Percentiles rank a stretch among this genome's conserved stretches.
These are phyloP conservation scores for Annulohypoxylon bovei DNA, from an alignment of 495 filamentous ascomycete species.

Conservation along the genomic window DNA sequence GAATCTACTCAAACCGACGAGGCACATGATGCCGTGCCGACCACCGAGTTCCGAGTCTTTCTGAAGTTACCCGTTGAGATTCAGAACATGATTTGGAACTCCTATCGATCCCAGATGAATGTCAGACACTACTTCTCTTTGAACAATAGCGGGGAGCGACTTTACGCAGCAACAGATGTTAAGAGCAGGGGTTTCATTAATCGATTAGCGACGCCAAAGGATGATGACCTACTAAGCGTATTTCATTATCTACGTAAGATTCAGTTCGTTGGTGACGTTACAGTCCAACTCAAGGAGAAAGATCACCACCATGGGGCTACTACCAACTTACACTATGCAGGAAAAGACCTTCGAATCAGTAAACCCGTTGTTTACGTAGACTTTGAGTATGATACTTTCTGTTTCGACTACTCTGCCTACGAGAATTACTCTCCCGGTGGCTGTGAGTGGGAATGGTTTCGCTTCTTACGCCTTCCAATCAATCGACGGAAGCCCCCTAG, in stretches of 20 bases:
- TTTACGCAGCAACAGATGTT: neutral
- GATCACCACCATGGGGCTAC: too few species aligned
- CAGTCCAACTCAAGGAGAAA: neutral
- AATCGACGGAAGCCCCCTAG: neutral
- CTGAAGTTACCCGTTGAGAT: slow-evolving; percentile 6
- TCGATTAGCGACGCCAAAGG: neutral
- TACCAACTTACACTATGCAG: too few species aligned
- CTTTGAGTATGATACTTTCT: slow-evolving; percentile 10
- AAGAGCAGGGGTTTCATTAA: neutral
- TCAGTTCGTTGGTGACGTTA: neutral
- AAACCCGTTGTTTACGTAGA: neutral
- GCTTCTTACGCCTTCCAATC: slow-evolving; percentile 19
- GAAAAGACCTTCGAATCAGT: too few species aligned
- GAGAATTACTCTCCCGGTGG: neutral
- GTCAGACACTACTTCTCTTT: slow-evolving; percentile 17
- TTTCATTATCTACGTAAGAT: neutral
- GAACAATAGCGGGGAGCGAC: neutral
- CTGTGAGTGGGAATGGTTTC: slow-evolving; percentile 7
- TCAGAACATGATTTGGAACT: slow-evolving; percentile 19
- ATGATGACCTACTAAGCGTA: neutral
- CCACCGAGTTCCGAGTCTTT: neutral
- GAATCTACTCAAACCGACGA: neutral
- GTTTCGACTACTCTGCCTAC: neutral
- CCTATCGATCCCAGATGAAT: neutral
- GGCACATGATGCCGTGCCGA: neutral